These are phyloP conservation scores for Dictyostelium brefeldianum DNA, from an alignment of 78 protist species.

Conservation along the genomic window DNA sequence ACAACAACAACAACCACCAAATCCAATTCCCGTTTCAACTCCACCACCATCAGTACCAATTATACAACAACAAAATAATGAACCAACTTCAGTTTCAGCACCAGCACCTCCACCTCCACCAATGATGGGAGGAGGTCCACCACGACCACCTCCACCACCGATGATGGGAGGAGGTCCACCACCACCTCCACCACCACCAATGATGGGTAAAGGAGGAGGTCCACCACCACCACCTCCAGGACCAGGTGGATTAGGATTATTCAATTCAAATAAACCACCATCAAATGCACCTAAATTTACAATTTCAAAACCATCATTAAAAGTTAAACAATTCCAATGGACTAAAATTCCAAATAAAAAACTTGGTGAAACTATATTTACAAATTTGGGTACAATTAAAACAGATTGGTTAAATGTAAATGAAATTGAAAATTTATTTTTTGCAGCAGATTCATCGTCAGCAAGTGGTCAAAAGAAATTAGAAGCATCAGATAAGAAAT, in stretches of 20 bases:
- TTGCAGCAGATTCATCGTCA: constrained; percentile 30
- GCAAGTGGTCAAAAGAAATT: background rate
- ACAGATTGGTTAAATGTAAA: constrained; percentile 58
- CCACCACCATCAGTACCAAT: background rate
- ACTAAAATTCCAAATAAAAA: constrained; percentile 79
- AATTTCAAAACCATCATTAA: constrained; percentile 62
- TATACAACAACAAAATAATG: background rate
- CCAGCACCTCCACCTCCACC: constrained; percentile 37
- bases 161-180: constrained; percentile 31
- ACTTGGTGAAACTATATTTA: constrained; percentile 61
- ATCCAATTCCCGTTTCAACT: background rate
- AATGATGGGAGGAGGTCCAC: constrained; percentile 31
- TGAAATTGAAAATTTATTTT: constrained; percentile 74
- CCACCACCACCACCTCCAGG: constrained; percentile 82
- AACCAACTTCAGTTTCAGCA: constrained; percentile 7
- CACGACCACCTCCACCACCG: constrained; percentile 84
- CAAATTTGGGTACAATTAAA: constrained; percentile 38
- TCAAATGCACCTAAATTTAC: constrained; percentile 51
- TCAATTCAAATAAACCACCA: constrained; percentile 2
- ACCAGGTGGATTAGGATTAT: constrained; percentile 7
- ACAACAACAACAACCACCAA: background rate
- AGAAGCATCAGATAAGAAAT: constrained; percentile 18
- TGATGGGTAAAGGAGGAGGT: constrained; percentile 67
- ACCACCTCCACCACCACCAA: constrained; percentile 79
- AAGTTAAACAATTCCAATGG: constrained; percentile 86